phyloP scores from a whole-genome alignment of 169 alveolate genomes.

The Eimeria praecox region DNA sequence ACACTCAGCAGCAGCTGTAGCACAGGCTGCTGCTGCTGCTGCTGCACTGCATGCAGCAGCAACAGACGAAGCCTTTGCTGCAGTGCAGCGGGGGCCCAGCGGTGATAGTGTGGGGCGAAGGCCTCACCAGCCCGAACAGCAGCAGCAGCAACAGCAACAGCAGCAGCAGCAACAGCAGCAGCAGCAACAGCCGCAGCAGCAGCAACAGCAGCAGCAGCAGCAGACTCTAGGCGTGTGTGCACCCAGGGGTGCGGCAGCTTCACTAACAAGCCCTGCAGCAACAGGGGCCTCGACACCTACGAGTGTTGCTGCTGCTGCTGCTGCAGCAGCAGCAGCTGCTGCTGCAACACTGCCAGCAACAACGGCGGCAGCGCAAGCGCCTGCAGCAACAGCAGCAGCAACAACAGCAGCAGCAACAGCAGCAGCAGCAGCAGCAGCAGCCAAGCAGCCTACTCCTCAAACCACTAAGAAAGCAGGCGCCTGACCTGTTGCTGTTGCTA shows the following conservation, averaged over 20 bases:
- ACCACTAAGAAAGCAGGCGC: neutral
- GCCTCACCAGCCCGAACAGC: neutral
- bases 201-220: constrained; percentile 34
- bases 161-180: constrained; percentile 58
- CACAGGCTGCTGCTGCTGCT: constrained; percentile 72
- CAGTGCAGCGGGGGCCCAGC: constrained; percentile 70
- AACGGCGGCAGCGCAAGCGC: constrained; percentile 13
- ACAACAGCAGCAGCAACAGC: neutral
- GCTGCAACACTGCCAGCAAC: neutral
- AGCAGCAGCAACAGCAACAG: constrained; percentile 64
- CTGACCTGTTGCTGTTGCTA: neutral
- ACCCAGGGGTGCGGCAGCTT: neutral
- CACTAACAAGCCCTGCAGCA: neutral
- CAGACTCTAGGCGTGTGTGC: neutral
- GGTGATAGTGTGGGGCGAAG: constrained; percentile 12
- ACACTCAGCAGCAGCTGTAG: constrained; percentile 28
- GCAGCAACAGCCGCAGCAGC: constrained; percentile 44
- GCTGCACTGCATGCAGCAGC: constrained; percentile 72
- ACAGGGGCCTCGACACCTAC: neutral
- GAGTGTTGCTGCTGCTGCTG: constrained; percentile 27
- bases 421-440: constrained; percentile 47
- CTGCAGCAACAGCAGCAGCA: constrained; percentile 31
- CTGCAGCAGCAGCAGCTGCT: constrained; percentile 63
- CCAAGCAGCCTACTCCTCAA: neutral
- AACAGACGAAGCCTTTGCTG: constrained; percentile 62